Evolutionary conservation across 306 rosid species (phyloP).

Genomic region (Mimosa pudica): DNA sequence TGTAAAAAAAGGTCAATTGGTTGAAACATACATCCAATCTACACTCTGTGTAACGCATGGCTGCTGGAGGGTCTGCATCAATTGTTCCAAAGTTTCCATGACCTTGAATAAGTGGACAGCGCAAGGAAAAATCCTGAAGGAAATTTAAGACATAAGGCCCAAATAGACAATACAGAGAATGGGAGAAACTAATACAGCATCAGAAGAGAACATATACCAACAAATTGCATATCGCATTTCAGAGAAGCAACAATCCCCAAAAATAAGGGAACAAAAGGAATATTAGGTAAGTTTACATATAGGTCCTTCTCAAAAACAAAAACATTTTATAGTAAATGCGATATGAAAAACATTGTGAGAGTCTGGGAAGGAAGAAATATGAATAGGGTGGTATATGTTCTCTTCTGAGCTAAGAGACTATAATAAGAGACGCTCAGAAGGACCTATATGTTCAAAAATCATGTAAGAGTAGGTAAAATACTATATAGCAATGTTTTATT

Average conservation of each 20-base stretch:
- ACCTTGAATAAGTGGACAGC: slow-evolving; percentile 87
- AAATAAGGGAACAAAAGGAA: background rate
- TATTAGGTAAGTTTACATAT: background rate
- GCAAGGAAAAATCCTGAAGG: slow-evolving; percentile 83
- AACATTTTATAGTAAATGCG: background rate
- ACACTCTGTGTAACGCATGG: slow-evolving; percentile 99
- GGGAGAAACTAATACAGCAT: slow-evolving; percentile 2
- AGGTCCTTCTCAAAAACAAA: slow-evolving; percentile 7
- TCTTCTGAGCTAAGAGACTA: no score
- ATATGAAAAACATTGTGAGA: no score
- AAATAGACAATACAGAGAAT: background rate
- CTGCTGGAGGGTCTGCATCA: slow-evolving; percentile 99
- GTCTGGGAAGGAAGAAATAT: no score
- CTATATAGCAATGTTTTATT: no score
- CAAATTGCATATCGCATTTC: background rate
- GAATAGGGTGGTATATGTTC: no score
- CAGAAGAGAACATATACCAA: slow-evolving; percentile 9
- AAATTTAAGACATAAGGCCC: slow-evolving; percentile 16
- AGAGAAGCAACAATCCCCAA: background rate
- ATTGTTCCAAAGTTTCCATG: slow-evolving; percentile 98
- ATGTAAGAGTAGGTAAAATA: no score
- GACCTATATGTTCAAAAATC: no score
- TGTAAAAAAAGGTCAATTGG: slow-evolving; percentile 14
- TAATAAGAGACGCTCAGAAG: no score
- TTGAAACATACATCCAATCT: slow-evolving; percentile 74